Base-by-base conservation (phyloP, 2,329 filamentous ascomycete species). In the Aspergillus sp. region DNA sequence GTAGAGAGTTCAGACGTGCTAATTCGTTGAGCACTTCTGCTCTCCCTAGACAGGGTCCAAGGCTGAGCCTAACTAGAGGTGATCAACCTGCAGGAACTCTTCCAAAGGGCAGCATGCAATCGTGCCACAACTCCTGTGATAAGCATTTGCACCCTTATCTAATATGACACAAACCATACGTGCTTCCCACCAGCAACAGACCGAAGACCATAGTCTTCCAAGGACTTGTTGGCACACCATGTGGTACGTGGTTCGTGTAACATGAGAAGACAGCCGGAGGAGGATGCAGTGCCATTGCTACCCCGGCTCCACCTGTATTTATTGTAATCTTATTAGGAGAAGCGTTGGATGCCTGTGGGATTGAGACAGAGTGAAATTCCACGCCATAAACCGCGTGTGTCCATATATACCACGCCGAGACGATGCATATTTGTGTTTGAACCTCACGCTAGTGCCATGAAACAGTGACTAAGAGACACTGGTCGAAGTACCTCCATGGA, bases 241-340 rank as follows among this genome's bases (percentile, higher is more conserved):
- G 59, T 59, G 59, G 52, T 54, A 61, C 56, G 33, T 55, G 35
- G 35, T 17, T 25, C 27, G 53, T 61, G 61, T 61, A 63, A 63
- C 61, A 12, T 54, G 40, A 44, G 15, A 17, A 44, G 17, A n/a
- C 27, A 44, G 33, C 52, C 35, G 41, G 27, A 19, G 23, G 43
- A 51, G 45, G 23, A 19, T 45, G 56, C 49, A 43, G 57, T 43
- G 37, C 14, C 39, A 52, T 61, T 63, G 52, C 54, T 61, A 63
- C 61, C 52, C 56, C 23, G 47, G 17, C 23, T 43, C 49, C 54
- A 57, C 39, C 25, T 25, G 41, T 45, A n/a, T 6, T 39, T 11
- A 5, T 40, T 48, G 27, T 39, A 46, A 19, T 48, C 35, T 27
- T 44, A 11, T 9, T 51, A 39, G 23, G 23, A 31, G 47, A 33